phyloP scores from a whole-genome alignment of 2,329 filamentous ascomycete genomes.

The Stromatinia cepivora region DNA sequence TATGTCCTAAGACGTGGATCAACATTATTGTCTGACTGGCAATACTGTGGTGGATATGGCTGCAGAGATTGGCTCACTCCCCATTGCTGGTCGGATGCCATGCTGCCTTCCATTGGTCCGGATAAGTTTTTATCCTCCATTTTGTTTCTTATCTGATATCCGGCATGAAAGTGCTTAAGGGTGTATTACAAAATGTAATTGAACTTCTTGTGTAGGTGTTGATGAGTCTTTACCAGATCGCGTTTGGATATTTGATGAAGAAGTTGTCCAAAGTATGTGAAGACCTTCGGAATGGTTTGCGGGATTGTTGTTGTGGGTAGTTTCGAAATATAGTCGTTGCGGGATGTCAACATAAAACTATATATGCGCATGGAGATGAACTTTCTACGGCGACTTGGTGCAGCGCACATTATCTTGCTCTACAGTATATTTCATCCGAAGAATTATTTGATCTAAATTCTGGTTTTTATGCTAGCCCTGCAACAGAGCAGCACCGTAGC shows the following conservation, averaged over 20 bases:
- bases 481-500: not conserved
- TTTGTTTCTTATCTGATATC: not conserved
- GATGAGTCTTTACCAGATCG: not conserved
- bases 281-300: too few relatives aligned
- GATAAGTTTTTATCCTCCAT: not conserved
- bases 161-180: too few relatives aligned
- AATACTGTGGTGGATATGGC: not conserved
- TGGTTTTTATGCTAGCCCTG: not conserved
- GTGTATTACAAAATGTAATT: not conserved
- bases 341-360: not conserved
- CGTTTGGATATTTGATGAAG: not conserved
- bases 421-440: not conserved
- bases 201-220: not conserved
- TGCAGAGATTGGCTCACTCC: too few relatives aligned
- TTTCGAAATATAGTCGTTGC: too few relatives aligned
- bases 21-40: not conserved
- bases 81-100: not conserved
- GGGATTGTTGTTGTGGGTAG: too few relatives aligned
- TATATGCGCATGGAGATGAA: not conserved
- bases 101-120: not conserved
- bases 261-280: too few relatives aligned
- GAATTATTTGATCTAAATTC: too few relatives aligned
- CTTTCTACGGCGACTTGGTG: accelerated
- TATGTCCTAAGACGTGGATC: not conserved
- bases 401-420: too few relatives aligned